Evolutionary conservation across 805 yeast genomes (phyloP), one percentile per base, ranked within the genome.

Genomic region (Yarrowia sp.): DNA sequence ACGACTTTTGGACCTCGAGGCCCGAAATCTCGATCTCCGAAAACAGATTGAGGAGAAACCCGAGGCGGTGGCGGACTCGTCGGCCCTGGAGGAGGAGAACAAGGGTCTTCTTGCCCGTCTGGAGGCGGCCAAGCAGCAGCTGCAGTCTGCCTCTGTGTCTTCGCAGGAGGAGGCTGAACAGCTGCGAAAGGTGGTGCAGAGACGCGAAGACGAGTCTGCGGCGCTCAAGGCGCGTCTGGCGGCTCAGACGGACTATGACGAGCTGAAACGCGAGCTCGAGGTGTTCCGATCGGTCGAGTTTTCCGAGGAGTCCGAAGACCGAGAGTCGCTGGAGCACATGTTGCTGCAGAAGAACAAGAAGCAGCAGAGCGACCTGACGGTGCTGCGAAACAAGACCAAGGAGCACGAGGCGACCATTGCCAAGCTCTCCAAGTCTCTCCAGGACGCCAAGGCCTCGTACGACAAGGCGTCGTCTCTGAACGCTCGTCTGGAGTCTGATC

Each of bases 221-320:
- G 74, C 76, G 5, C 78, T 90, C 71, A 85, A 84, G 72, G 78
- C 79, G 33, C 83, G 84, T 68, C 74, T 89, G 52, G 78, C 79
- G 3, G 76, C 79, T 39, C 85, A 86, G 64, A 78, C 82, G 2
- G 97, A 92, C 74, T 92, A 93, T 76, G 92, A 90, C 65, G 92
- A 91, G 70, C 75, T 92, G 58, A 92, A 91, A 75, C 84, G 85
- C 61, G 97, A 93, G 73, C 79, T 93, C 71, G 84, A 83, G 19
- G 84, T 92, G 33, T 76, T 92, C 69, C 86, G 89, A 74, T 87
- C 88, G 70, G 87, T 92, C 44, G 91, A 90, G 73, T 89, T 92
- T 77, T 93, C 73, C 10, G 72, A 73, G 13, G 72, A 72, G 36
- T 36, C 56, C 14, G 70, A 69, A 24, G 72, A 70, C 36, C 53